phyloP scores from a whole-genome alignment of 2,329 filamentous ascomycete species.

The Pseudocercospora eumusae region DNA sequence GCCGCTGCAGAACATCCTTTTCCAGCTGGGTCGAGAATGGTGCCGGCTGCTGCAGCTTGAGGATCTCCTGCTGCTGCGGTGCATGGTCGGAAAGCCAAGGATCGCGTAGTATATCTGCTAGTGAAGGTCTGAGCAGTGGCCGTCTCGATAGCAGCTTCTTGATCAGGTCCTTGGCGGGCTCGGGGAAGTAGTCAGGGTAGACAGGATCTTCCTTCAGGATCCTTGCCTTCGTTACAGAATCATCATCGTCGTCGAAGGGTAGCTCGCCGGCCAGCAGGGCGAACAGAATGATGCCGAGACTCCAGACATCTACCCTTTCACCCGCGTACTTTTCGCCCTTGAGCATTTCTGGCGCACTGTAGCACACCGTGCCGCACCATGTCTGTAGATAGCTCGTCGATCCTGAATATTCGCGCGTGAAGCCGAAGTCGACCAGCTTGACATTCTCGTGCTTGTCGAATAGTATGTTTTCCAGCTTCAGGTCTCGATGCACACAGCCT shows the following conservation, averaged over 20 bases:
- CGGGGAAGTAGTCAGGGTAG: constrained; percentile 77
- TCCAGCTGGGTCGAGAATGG: constrained; percentile 85
- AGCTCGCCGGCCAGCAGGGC: constrained; percentile 80
- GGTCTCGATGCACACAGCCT: constrained; percentile 91
- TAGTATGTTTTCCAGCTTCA: constrained; percentile 95
- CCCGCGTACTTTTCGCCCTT: constrained; percentile 97
- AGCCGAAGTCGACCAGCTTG: constrained; percentile 96
- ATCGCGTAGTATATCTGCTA: constrained; percentile 83
- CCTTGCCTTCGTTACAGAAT: constrained; percentile 77
- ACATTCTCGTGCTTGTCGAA: constrained; percentile 97
- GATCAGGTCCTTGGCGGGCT: constrained; percentile 75
- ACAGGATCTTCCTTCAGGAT: constrained; percentile 85
- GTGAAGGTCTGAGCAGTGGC: constrained; percentile 75
- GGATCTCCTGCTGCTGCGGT: constrained; percentile 81
- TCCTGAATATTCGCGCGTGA: constrained; percentile 95
- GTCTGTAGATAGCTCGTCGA: constrained; percentile 93
- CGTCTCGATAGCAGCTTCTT: constrained; percentile 84
- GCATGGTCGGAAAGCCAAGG: constrained; percentile 87
- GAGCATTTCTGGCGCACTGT: constrained; percentile 97
- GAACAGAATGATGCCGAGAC: constrained; percentile 80
- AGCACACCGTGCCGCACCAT: constrained; percentile 96
- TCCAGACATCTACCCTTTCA: constrained; percentile 98
- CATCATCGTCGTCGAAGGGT: constrained; percentile 96
- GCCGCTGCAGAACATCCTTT: constrained; percentile 86
- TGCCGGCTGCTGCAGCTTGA: constrained; percentile 76